Base-by-base conservation (phyloP, 2,329 filamentous ascomycete species). In the Dothiorella sarmentorum region DNA sequence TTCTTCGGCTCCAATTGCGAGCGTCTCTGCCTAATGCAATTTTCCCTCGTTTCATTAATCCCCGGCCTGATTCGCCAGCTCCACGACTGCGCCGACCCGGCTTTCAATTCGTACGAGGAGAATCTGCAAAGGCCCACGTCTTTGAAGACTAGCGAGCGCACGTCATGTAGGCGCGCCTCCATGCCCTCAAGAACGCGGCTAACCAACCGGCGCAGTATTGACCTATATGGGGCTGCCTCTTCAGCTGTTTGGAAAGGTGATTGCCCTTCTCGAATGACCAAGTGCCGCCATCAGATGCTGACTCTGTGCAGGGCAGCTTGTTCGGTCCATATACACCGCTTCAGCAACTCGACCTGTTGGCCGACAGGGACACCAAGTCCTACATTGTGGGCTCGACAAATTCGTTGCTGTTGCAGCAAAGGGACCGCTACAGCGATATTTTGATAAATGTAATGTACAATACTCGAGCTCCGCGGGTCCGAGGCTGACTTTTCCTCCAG, bases 311-410 rank as follows among this genome's bases (percentile, higher is more conserved):
- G 86, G 94, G 94, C 61, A 94, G 91, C 70, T 82, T 99, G 60
- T 97, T 97, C 70, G 93, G 94, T 2, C 94, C 94, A 0, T 99
- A 99, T 70, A 99, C 94, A 1, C 94, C 94, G 17, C 79, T 99
- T 17, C 94, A 99, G 73, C 92, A 97, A 75, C 85, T 99, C 59
- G 93, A 99, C 71, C 83, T 97, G 65, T 82, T 99, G 38, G 93
- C 93, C 55, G 93, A 97, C 74, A 86, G 91, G 66, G 90, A 91
- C 40, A 97, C 94, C 18, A 97, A 96, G 76, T 97, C 93, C 1
- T 99, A 97, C 68, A 89, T 99, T 56, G 92, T 99, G 59, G 94
- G 94, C 63, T 97, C 92, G 64, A 99, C 94, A 35, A 99, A 99
- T 72, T 96, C 91, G 5, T 80, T 99, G 22, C 81, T 99, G 31